Conservation (phyloP, 1,284 basidiomycete genomes). For the Ceratorhiza oryzae-sativae region DNA sequence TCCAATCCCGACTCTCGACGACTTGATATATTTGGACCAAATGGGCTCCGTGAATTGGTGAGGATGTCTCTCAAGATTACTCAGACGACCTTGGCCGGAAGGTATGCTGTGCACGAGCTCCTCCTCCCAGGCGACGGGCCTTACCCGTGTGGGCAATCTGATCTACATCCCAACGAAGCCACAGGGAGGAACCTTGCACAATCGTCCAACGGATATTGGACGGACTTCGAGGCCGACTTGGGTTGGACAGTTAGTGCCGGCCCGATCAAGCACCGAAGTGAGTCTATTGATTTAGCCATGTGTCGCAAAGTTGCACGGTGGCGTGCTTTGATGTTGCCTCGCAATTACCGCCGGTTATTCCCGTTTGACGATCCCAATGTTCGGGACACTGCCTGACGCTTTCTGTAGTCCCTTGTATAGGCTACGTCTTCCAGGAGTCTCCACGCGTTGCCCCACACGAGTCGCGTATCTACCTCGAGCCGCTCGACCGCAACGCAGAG, state of each 20-base stretch:
- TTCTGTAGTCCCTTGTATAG: slow-evolving; percentile 81
- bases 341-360: slow-evolving; percentile 3
- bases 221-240: slow-evolving; percentile 56
- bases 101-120: slow-evolving; percentile 84
- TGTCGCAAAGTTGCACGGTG: neutral
- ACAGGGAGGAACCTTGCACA: slow-evolving; percentile 69
- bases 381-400: too few species aligned
- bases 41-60: slow-evolving; percentile 80
- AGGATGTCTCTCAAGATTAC: slow-evolving; percentile 78
- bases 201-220: slow-evolving; percentile 76
- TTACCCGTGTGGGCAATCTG: slow-evolving; percentile 59
- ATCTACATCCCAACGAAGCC: slow-evolving; percentile 72
- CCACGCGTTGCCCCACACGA: slow-evolving; percentile 51
- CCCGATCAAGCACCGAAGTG: slow-evolving; percentile 82
- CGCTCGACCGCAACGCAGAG: slow-evolving; percentile 53
- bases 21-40: slow-evolving; percentile 84
- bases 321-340: slow-evolving; percentile 20
- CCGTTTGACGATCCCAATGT: slow-evolving; percentile 7
- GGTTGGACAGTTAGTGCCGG: slow-evolving; percentile 75
- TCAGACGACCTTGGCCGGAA: slow-evolving; percentile 66
- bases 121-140: slow-evolving; percentile 62
- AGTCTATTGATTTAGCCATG: slow-evolving; percentile 42
- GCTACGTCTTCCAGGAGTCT: slow-evolving; percentile 78
- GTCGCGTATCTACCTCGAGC: slow-evolving; percentile 40
- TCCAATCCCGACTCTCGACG: slow-evolving; percentile 54